Base-by-base conservation (phyloP, 2,329 filamentous ascomycete genomes). In the Xylaria sp. region DNA sequence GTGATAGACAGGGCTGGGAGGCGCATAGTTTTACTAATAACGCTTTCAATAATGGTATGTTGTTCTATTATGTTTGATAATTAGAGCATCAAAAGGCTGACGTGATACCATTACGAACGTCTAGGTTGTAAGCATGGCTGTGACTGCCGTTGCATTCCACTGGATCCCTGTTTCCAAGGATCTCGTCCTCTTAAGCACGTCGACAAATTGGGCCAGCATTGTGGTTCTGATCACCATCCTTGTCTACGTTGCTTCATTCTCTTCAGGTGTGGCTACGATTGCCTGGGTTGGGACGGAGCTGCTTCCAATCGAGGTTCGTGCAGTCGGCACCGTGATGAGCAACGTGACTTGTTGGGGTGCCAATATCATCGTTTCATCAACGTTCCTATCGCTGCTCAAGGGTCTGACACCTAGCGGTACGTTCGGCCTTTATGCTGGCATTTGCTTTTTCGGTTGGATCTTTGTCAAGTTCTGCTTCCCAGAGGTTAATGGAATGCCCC, bases 401-500 rank as follows among this genome's bases (percentile, higher is more conserved):
- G 74, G 72, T 13, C 79, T 80, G 63, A 84, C 83, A 0, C 83
- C 83, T 0, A 81, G 78, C 4, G 83, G 83, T 2, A 79, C 83
- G 0, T 86, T 85, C 65, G 83, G 82, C 1, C 85, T 85, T 74
- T 85, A 84, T 67, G 81, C 82, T 0, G 82, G 76, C 0, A 81
- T 85, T 31, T 84, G 82, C 70, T 80, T 82, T 67, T 70, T 83
- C 33, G 83, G 83, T 15, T 85, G 81, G 75, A 58, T 85, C 7
- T 81, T 82, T 58, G 77, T 84, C 20, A 77, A 81, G 38, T 81
- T 84, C 72, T 83, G 75, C 66, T 86, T 84, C 67, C 83, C 84
- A 1, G 82, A 86, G 66, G 83, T 83, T 4, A 83, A 84, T 62
- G 84, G 84, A 10, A 81, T 86, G 79, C 80, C 84, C 26, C 74